Evolutionary conservation across 2,329 filamentous ascomycete genomes (phyloP).

Genomic region (Diaporthe sp.): DNA sequence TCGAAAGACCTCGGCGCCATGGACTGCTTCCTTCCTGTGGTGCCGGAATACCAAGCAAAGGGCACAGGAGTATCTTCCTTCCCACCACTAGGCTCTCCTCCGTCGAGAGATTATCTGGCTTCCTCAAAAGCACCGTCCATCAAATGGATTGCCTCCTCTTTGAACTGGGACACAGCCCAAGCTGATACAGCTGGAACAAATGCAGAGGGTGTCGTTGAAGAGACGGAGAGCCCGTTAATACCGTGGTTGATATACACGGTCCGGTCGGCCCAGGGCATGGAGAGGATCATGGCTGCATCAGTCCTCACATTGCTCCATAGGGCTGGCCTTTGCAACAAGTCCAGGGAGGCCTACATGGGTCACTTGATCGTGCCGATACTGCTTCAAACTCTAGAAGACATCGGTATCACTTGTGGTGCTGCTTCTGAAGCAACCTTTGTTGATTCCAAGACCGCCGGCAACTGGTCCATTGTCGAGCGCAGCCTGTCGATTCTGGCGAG

Average conservation of each 20-base stretch:
- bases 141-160: conserved; percentile 33
- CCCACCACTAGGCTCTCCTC: conserved; percentile 65
- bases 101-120: conserved; percentile 54
- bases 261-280: conserved; percentile 69
- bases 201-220: conserved; percentile 61
- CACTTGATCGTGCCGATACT: conserved; percentile 79
- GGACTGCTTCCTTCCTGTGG: conserved; percentile 74
- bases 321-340: conserved; percentile 74
- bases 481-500: conserved; percentile 83
- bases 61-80: conserved; percentile 59
- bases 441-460: conserved; percentile 55
- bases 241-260: conserved; percentile 80
- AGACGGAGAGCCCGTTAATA: conserved; percentile 78
- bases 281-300: conserved; percentile 77
- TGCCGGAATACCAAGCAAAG: conserved; percentile 59
- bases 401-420: conserved; percentile 52
- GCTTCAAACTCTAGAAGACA: conserved; percentile 73
- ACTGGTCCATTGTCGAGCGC: conserved; percentile 74
- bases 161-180: conserved; percentile 52
- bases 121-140: conserved; percentile 35
- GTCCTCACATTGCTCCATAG: conserved; percentile 79
- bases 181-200: conserved; percentile 47
- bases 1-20: conserved; percentile 67
- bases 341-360: conserved; percentile 74
- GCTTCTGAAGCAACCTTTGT: conserved; percentile 55